A percentile compares a stretch with the other conserved stretches of the same genome.
Evolutionary conservation across 2,329 filamentous ascomycete species (phyloP).

Genomic region (Monosporascus sp.): DNA sequence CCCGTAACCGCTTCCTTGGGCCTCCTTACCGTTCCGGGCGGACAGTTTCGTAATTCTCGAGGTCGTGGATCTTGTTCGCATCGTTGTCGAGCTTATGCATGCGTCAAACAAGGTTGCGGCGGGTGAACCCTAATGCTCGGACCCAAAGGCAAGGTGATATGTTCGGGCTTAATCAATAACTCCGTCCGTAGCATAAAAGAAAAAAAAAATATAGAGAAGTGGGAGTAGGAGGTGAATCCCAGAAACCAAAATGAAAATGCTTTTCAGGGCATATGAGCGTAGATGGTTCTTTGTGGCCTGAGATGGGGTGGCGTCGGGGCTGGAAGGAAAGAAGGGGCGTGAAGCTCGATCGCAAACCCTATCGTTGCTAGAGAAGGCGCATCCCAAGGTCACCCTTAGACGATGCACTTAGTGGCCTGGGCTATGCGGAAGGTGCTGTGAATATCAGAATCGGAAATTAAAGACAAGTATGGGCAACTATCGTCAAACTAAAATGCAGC

Average conservation of each 20-base stretch:
- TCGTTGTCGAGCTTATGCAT: too few species aligned
- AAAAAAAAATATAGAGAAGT: too few species aligned
- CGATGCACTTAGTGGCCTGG: neutral
- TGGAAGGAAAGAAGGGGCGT: neutral
- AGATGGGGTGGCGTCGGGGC: neutral
- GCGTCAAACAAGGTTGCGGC: too few species aligned
- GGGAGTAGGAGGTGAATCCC: too few species aligned
- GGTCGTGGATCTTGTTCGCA: too few species aligned
- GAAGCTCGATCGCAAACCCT: neutral
- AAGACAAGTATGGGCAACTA: slow-evolving; percentile 6
- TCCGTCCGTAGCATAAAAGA: too few species aligned
- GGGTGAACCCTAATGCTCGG: too few species aligned
- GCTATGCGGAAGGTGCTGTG: neutral
- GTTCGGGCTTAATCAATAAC: too few species aligned
- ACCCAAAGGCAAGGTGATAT: too few species aligned
- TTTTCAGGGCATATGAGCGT: neutral
- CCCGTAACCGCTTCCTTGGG: neutral
- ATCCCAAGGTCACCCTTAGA: neutral
- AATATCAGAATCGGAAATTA: neutral
- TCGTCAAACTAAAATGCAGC: neutral
- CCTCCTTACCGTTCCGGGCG: neutral
- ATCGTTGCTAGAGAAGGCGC: neutral
- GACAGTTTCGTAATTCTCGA: neutral
- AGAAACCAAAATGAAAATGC: too few species aligned
- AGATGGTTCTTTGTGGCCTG: too few species aligned